phyloP scores from a whole-genome alignment of 306 rosid species.

The Dalbergia cochinchinensis region DNA sequence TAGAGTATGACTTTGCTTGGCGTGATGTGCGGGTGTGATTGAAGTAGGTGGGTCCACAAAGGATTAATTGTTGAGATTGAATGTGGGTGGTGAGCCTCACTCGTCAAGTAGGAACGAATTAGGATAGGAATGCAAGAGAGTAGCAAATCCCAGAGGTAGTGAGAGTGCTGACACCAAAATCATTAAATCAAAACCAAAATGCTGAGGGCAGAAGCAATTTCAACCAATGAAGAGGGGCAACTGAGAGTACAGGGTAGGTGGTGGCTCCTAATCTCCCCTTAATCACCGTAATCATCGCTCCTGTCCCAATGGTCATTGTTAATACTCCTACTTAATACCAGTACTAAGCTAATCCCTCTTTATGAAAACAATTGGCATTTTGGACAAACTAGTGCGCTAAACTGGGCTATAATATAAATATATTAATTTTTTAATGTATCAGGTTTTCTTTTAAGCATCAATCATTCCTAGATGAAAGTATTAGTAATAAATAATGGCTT shows the following conservation, averaged over 20 bases:
- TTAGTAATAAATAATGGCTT: too few relatives aligned
- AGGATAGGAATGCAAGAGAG: neutral
- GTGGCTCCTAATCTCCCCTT: slow-evolving; percentile 49
- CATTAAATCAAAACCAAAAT: neutral
- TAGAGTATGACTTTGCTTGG: slow-evolving; percentile 28
- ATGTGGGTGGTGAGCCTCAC: neutral
- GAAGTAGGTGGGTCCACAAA: slow-evolving; percentile 47
- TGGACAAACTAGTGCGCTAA: too few relatives aligned
- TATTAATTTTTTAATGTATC: too few relatives aligned
- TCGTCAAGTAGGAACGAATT: neutral
- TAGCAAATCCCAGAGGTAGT: neutral
- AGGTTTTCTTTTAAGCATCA: too few relatives aligned
- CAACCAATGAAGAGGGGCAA: neutral
- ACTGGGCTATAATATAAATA: too few relatives aligned
- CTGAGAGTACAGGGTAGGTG: slow-evolving; percentile 48
- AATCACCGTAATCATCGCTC: slow-evolving; percentile 62
- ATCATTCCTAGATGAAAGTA: too few relatives aligned
- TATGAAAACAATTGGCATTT: too few relatives aligned
- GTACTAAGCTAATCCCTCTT: too few relatives aligned
- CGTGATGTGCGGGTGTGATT: slow-evolving; percentile 75
- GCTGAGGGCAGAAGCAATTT: neutral
- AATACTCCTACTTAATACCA: too few relatives aligned
- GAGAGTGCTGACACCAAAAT: neutral
- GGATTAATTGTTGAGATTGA: slow-evolving; percentile 30
- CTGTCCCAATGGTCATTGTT: neutral